Evolutionary conservation across 2,329 filamentous ascomycete species (phyloP).

Genomic region (Penicillium sp.): DNA sequence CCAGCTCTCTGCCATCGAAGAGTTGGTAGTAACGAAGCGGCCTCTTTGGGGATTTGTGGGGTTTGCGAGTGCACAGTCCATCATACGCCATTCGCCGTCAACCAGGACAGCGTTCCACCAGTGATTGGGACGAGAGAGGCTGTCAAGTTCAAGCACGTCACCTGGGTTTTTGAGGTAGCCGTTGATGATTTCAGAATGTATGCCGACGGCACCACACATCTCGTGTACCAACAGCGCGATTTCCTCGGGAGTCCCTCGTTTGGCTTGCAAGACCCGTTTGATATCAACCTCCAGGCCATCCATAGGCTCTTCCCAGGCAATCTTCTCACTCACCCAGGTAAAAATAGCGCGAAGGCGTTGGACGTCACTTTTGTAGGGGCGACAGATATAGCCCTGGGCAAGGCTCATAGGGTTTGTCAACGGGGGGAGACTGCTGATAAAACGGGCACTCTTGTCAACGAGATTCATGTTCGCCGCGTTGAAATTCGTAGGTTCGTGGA

Average conservation of each 20-base stretch:
- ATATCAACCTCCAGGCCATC: constrained; percentile 80
- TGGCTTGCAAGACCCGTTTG: constrained; percentile 79
- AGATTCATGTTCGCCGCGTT: constrained; percentile 76
- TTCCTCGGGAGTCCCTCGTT: constrained; percentile 84
- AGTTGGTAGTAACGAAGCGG: constrained; percentile 74
- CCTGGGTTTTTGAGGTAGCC: constrained; percentile 92
- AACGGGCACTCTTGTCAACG: constrained; percentile 95
- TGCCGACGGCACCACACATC: constrained; percentile 89
- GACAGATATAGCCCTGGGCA: constrained; percentile 88
- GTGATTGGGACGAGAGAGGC: constrained; percentile 87
- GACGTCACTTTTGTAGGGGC: constrained; percentile 91
- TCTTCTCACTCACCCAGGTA: constrained; percentile 94
- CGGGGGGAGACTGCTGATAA: constrained; percentile 80
- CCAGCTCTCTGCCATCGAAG: constrained; percentile 77
- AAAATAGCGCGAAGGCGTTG: constrained; percentile 94
- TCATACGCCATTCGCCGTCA: constrained; percentile 93
- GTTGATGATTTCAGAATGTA: constrained; percentile 83
- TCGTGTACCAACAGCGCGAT: constrained; percentile 86
- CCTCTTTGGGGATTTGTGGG: constrained; percentile 83
- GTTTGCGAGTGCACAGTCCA: constrained; percentile 90
- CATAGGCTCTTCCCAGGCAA: constrained; percentile 93
- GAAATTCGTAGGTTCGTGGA: constrained; percentile 83
- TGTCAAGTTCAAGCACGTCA: constrained; percentile 77
- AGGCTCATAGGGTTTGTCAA: constrained; percentile 80
- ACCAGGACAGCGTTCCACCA: constrained; percentile 97